Conservation (phyloP, 2,329 filamentous ascomycete genomes). For the Fusarium xylarioides region DNA sequence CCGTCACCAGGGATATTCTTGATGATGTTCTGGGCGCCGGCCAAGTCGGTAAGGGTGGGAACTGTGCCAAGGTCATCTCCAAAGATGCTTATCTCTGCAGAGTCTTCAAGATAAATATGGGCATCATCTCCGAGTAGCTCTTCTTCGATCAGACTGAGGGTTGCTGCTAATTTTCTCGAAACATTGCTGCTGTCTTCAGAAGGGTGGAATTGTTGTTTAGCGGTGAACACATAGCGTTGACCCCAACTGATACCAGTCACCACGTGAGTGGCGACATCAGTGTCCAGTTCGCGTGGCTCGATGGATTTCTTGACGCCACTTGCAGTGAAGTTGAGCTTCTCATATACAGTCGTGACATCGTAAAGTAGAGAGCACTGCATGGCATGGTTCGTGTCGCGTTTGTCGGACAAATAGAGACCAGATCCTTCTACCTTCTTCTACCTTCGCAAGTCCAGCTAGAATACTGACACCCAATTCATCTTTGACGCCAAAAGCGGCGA, state of each 20-base stretch:
- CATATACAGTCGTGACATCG: neutral
- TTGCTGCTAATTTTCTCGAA: neutral
- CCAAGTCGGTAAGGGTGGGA: neutral
- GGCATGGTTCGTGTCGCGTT: neutral
- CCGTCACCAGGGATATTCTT: neutral
- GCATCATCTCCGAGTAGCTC: neutral
- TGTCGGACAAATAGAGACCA: neutral
- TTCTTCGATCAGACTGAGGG: neutral
- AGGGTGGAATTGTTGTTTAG: neutral
- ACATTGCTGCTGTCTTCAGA: neutral
- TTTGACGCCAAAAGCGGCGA: neutral
- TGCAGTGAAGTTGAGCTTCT: neutral
- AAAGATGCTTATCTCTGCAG: neutral
- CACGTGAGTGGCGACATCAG: neutral
- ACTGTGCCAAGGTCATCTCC: neutral
- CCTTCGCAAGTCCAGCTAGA: neutral
- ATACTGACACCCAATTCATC: neutral
- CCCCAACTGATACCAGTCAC: neutral
- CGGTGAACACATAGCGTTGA: neutral
- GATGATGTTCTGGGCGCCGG: neutral
- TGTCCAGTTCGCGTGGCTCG: neutral
- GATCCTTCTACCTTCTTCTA: neutral
- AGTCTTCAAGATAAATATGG: neutral
- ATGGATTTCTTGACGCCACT: neutral
- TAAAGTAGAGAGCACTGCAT: neutral